Conservation (phyloP, 129 eudicot species). For the Gnaphalium uliginosum region DNA sequence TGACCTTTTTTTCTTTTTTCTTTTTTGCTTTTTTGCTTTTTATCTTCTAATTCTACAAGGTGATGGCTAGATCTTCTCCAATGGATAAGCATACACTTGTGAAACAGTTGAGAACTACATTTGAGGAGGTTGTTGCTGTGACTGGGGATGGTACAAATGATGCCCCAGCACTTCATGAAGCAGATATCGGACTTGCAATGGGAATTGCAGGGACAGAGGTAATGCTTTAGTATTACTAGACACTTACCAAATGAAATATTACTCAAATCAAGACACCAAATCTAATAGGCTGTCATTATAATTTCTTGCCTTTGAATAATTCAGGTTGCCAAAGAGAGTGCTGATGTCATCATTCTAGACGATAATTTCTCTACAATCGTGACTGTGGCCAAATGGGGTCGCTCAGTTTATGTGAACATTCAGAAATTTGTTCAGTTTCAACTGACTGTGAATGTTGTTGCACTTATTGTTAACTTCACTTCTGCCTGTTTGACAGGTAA, state of each 20-base stretch:
- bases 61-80: constrained; percentile 97
- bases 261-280: not conserved
- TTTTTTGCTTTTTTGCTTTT: not conserved
- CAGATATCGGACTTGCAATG: constrained; percentile 99
- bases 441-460: constrained; percentile 89
- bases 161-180: constrained; percentile 99
- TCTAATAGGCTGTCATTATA: not conserved
- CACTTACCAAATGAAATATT: not conserved
- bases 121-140: constrained; percentile 90
- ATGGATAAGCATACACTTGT: constrained; percentile 94
- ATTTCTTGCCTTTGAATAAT: not conserved
- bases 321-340: constrained; percentile 99
- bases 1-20: not conserved
- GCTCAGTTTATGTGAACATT: constrained; percentile 93
- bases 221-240: not conserved
- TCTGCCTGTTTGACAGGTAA: constrained; percentile 95
- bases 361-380: constrained; percentile 94
- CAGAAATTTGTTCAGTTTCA: constrained; percentile 98
- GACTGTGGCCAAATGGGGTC: constrained; percentile 96
- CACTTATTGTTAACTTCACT: constrained; percentile 84
- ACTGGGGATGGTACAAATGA: constrained; percentile 99
- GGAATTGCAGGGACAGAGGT: constrained; percentile 99
- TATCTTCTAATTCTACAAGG: constrained; percentile 43
- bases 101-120: constrained; percentile 71
- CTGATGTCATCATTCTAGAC: constrained; percentile 90